Base-by-base conservation (phyloP, 148 eudicot genomes). In the Rhododendron williamsianum region DNA sequence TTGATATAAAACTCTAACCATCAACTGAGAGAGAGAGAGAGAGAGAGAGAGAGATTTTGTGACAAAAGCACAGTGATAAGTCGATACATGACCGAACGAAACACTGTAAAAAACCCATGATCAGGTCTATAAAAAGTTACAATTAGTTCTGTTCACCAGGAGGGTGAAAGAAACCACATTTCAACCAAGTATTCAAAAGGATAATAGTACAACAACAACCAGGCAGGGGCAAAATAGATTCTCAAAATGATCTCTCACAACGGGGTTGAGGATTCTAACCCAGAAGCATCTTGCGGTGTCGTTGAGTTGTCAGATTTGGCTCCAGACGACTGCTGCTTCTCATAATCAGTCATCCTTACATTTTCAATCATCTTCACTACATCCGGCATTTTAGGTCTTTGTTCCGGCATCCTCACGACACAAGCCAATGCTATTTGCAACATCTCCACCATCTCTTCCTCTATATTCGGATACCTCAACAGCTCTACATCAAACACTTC, bases 361-460 rank as follows among this genome's bases (percentile, higher is more conserved):
- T 84, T 89, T 84, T 95, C 95, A 2, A 94, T 89, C 95, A 93
- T 91, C 84, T 87, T 94, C 36, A 90, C 89, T 8, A 95, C 91
- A 56, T 94, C 97, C 2, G 85, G 36, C 93, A 95, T 94, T 86
- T 88, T 93, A 5, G 98, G 97, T 85, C 98, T 86, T 86, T 93
- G 96, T 51, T 93, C 98, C 1, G 97, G 89, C 54, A 87, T 82
- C 85, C 97, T 90, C 1, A 87, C 93, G 10, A 91, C 96, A 89
- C 98, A 95, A 4, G 91, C 82, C 90, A 95, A 84, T 1, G 93
- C 98, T 33, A 95, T 91, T 89, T 93, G 98, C 84, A 95, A 83
- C 95, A 95, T 87, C 91, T 94, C 97, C 48, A 95, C 97, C 93
- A 94, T 89, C 87, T 95, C 97, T 84, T 95, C 98, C 87, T 95